phyloP scores from a whole-genome alignment of 139 green algal species.

The Chlamydomonas eustigma region DNA sequence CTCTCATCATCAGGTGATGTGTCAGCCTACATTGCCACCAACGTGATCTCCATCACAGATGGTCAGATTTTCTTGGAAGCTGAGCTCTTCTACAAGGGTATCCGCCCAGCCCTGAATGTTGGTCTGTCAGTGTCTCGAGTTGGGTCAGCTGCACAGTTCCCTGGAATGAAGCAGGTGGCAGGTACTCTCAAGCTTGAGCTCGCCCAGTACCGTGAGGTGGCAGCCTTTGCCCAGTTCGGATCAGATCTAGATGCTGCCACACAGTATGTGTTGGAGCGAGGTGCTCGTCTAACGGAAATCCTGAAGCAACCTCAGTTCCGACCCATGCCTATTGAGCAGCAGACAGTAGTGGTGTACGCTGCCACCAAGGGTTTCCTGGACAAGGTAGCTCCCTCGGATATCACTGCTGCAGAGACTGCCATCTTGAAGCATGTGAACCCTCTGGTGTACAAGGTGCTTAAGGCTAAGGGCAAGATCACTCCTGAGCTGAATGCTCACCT shows the following conservation, averaged over 20 bases:
- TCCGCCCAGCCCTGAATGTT: constrained; percentile 87
- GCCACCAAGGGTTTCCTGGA: constrained; percentile 85
- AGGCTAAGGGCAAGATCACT: constrained; percentile 52
- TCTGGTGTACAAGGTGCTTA: constrained; percentile 48
- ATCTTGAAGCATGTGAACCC: constrained; percentile 57
- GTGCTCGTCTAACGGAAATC: constrained; percentile 80
- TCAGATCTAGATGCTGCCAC: constrained; percentile 86
- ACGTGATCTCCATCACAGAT: constrained; percentile 92
- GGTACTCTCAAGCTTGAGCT: constrained; percentile 74
- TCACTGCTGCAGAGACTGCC: constrained; percentile 34
- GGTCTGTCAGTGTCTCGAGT: constrained; percentile 83
- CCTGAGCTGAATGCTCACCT: constrained; percentile 54
- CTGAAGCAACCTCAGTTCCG: constrained; percentile 88
- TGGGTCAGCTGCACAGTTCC: constrained; percentile 81
- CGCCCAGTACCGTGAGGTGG: constrained; percentile 87
- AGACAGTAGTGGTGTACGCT: constrained; percentile 65
- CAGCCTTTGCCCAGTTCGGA: constrained; percentile 87
- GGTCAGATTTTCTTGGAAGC: constrained; percentile 89
- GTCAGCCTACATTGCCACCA: constrained; percentile 88
- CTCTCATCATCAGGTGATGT: constrained; percentile 52
- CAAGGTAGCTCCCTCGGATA: constrained; percentile 49
- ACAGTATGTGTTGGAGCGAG: constrained; percentile 84
- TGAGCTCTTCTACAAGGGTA: constrained; percentile 88
- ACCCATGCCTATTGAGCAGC: constrained; percentile 81
- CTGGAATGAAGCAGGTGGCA: constrained; percentile 84